A percentile compares a stretch with the other conserved stretches of the same genome.
Conservation (phyloP, 2,329 filamentous ascomycete species). For the Lasiodiplodia hormozganensis region DNA sequence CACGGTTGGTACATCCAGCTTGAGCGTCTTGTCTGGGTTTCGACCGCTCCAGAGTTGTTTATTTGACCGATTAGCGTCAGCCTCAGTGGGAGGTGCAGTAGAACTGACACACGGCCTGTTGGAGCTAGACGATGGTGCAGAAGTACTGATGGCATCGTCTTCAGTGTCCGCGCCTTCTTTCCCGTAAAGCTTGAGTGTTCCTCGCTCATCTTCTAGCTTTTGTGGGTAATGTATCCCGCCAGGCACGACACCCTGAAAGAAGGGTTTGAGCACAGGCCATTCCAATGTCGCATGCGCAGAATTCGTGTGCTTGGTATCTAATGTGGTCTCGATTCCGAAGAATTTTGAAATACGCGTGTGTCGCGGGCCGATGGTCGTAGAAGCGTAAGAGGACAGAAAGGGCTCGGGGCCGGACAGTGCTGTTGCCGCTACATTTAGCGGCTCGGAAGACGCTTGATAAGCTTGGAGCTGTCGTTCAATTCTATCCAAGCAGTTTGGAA, state of each 20-base stretch:
- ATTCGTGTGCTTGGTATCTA: conserved; percentile 87
- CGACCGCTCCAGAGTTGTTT: conserved; percentile 68
- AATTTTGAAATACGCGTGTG: too few species aligned
- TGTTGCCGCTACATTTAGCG: neutral
- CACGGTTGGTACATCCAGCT: conserved; percentile 60
- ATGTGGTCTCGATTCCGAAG: conserved; percentile 71
- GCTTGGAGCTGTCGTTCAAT: conserved; percentile 17
- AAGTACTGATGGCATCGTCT: too few species aligned
- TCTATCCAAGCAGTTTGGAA: conserved; percentile 13
- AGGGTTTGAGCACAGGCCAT: conserved; percentile 62
- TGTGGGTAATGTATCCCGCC: conserved; percentile 69
- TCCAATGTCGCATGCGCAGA: conserved; percentile 81
- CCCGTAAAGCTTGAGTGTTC: conserved; percentile 73
- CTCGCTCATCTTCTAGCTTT: conserved; percentile 66
- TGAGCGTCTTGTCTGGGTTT: conserved; percentile 59
- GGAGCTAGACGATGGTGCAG: too few species aligned
- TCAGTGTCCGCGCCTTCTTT: too few species aligned
- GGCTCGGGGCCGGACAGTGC: conserved; percentile 27
- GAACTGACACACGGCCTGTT: too few species aligned
- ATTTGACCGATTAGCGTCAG: too few species aligned
- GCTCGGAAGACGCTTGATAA: conserved; percentile 17
- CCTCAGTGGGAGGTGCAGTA: too few species aligned
- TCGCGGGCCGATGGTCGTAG: too few species aligned
- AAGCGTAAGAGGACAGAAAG: conserved; percentile 38
- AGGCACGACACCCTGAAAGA: conserved; percentile 60